Base-by-base conservation (phyloP, 1,284 basidiomycete genomes). In the Trichosporon ovoides region DNA sequence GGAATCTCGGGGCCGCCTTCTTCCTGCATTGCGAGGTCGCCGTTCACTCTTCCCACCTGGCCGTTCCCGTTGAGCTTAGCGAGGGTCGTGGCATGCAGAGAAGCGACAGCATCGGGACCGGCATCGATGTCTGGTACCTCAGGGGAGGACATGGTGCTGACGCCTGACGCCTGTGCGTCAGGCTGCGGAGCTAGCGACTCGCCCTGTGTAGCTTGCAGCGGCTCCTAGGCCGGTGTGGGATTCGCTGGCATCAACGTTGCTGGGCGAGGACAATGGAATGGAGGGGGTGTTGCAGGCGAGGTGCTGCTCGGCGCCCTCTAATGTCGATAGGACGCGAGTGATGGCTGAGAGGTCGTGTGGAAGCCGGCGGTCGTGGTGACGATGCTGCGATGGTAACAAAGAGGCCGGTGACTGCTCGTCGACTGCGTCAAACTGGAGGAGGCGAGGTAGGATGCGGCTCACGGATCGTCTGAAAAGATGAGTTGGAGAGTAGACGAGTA, bases 121-220 rank as follows among this genome's bases (percentile, higher is more conserved):
- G 22, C 10, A 22, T n/a, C 24, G 43, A 28, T 24, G 22, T 48
- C 24, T n/a, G 24, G 43, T 48, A 22, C 16, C 43, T 24, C 16
- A 5, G 16, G 28, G 24, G 43, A 48, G 16, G 24, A 24, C 43
- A 48, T 48, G 22, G 12, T 28, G 43, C 28, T 13, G 43, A 22
- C 43, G 24, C 43, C 43, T n/a, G 43, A 48, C 43, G 43, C 43
- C 22, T n/a, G 43, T 48, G 43, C 43, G 43, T 48, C 43, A 48
- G 43, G 43, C 43, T 48, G 9, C 6, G 19, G 43, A n/a, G 24
- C n/a, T 16, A 22, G 16, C 9, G 43, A 28, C 43, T 48, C 43
- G 43, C 43, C 43, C 43, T 28, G 22, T 31, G 43, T 48, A 28
- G n/a, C 16, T 48, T 31, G 28, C 28, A 31, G 13, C 22, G 43